Base-by-base conservation (phyloP, 345 rosid species). In the Toxicodendron radicans region DNA sequence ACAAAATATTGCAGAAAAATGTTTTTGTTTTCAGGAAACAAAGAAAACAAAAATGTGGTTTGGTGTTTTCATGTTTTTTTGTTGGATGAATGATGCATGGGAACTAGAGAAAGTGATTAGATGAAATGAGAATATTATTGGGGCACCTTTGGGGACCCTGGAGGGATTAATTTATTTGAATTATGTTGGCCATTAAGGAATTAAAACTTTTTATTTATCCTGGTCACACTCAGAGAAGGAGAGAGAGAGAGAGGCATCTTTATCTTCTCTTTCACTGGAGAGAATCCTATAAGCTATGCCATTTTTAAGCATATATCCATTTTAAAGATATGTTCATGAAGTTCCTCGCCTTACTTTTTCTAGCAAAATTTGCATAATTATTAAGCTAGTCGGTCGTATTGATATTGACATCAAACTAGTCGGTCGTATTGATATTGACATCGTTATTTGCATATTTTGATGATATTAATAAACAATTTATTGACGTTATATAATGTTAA, bases 41-140 rank as follows among this genome's bases (percentile, higher is more conserved):
- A 35, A 14, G 13, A 33, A 38, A 38, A 38, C 6, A 5, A 38
- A 38, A 38, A 38, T 38, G 43, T 38, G 43, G 43, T 7, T 38
- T 5, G 8, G 56, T 21, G 52, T 58, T 58, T 57, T 17, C 61
- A 58, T 64, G n/a, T 17, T 71, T 38, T 71, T 54, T 73, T 73
- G 73, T 33, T 79, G 74, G 74, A 70, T n/a, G 77, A 68, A 74
- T 59, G 76, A 53, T 88, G 90, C 92, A 87, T 88, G 91, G 91
- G 91, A 79, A 90, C 79, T 84, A 80, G 91, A 78, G 88, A 87
- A 88, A 85, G 89, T 65, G 86, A 83, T 80, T 74, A 72, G 79
- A 74, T 77, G 86, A 81, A 35, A 64, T 32, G 64, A 75, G 80
- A 80, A 82, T 78, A 82, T 68, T 35, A 79, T 79, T 76, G 75